Conservation (phyloP, 2,329 filamentous ascomycete species). For the Hysterium pulicare region DNA sequence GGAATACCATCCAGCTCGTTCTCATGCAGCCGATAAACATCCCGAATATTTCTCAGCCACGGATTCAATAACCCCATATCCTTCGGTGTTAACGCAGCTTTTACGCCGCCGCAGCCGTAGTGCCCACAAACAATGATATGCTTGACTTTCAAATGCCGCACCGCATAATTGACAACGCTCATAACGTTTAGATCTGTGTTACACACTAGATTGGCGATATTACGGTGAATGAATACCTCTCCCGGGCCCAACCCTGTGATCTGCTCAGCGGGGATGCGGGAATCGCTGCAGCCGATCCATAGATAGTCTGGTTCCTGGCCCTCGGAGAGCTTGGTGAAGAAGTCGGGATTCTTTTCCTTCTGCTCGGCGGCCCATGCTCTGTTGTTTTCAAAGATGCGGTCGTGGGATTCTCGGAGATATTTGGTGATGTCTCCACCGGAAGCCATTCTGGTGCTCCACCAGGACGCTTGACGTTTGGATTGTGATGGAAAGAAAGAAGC, state of each 20-base stretch:
- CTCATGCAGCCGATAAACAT: conserved; percentile 71
- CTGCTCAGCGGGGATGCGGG: conserved; percentile 40
- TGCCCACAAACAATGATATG: conserved; percentile 70
- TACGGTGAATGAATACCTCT: conserved; percentile 25
- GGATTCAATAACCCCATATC: conserved; percentile 70
- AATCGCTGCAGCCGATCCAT: conserved; percentile 42
- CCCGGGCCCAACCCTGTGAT: conserved; percentile 35
- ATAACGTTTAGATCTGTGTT: conserved; percentile 41
- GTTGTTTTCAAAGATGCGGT: conserved; percentile 68
- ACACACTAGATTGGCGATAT: conserved; percentile 33
- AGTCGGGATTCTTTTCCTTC: conserved; percentile 57
- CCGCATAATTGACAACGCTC: conserved; percentile 41
- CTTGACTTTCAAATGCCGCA: conserved; percentile 52
- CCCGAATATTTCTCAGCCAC: conserved; percentile 71
- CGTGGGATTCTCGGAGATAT: conserved; percentile 63
- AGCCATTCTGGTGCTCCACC: conserved; percentile 2
- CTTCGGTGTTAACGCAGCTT: conserved; percentile 60
- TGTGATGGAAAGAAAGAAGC: no score
- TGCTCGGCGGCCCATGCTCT: conserved; percentile 62
- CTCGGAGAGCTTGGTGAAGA: conserved; percentile 61
- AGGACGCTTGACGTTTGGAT: conserved; percentile 16
- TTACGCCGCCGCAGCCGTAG: conserved; percentile 65
- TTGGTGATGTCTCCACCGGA: conserved; percentile 27
- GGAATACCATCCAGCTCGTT: conserved; percentile 57
- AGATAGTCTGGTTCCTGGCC: conserved; percentile 70